Base-by-base conservation (phyloP, 257 asterid species). In the Osmanthus fragrans region DNA sequence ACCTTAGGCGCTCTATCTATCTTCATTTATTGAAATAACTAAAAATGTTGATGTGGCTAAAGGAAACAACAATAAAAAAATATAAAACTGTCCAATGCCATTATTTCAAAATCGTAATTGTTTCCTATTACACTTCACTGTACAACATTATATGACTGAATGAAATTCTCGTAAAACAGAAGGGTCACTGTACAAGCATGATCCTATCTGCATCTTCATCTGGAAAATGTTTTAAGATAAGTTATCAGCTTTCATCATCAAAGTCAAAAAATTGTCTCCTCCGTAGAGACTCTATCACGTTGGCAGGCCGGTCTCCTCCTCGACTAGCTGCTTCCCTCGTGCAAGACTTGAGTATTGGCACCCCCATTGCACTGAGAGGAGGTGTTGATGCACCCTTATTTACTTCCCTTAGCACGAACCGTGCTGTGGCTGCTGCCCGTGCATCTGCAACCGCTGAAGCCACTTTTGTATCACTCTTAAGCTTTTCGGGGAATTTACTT, bases 391-490 rank as follows among this genome's bases (percentile, higher is more conserved):
- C 81, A 0, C 94, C 91, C 8, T 65, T 11, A 2, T 86, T 89
- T 60, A 92, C 97, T 32, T 93, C 96, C 77, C 90, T 89, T 21
- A 95, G 94, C 87, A 95, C 93, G 0, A 96, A 87, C 74, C 88
- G 74, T 10, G 91, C 99, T 0, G 86, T 82, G 39, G 81, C 93
- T 47, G 86, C 89, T 3, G 98, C 97, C 56, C 77, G 87, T 12
- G 88, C 96, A 84, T 91, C 94, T 2, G 91, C 96, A 84, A 89
- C 79, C 10, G 97, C 97, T n/a, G 97, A 85, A 40, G 95, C 95
- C 71, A 91, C 90, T 80, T 85, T 87, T 1, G 87, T 19, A 65
- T 85, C 73, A 29, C 82, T 73, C 4, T 27, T 75, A 51, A 77
- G 75, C 70, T 82, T 81, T 30, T 69, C 33, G 1, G 86, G 77